Evolutionary conservation across 1,139 yeast species (phyloP).

Genomic region (Insectozyma bohioensis): DNA sequence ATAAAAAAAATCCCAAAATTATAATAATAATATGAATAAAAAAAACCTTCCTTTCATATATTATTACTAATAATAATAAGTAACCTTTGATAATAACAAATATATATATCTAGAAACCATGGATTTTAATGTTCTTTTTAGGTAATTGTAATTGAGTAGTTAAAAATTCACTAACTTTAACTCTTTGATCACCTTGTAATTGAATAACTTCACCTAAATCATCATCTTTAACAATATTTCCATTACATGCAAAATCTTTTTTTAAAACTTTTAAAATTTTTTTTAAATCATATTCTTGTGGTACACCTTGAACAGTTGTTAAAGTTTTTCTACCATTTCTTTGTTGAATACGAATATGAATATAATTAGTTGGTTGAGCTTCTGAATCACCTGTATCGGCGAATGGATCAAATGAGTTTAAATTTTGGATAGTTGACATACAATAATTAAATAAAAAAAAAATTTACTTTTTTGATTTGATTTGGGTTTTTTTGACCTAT

Average conservation of each 20-base stretch:
- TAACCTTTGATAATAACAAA: no score
- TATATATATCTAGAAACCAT: slow-evolving; percentile 82
- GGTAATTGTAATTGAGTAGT: slow-evolving; percentile 84
- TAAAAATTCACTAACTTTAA: slow-evolving; percentile 92
- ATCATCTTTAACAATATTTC: slow-evolving; percentile 94
- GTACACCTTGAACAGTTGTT: slow-evolving; percentile 97
- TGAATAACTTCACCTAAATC: slow-evolving; percentile 97
- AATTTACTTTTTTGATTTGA: no score
- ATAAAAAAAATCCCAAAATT: no score
- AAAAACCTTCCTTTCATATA: no score
- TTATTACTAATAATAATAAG: no score
- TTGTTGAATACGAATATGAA: slow-evolving; percentile 98
- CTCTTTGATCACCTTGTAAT: slow-evolving; percentile 98
- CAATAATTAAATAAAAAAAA: slow-evolving; percentile 10
- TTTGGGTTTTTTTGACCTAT: no score
- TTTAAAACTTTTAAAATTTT: slow-evolving; percentile 90
- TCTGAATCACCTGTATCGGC: slow-evolving; percentile 99
- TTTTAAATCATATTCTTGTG: slow-evolving; percentile 91
- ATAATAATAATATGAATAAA: no score
- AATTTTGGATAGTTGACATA: slow-evolving; percentile 94
- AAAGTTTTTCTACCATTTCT: slow-evolving; percentile 99
- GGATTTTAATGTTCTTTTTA: slow-evolving; percentile 96
- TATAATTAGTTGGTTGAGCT: slow-evolving; percentile 91
- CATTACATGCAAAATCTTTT: slow-evolving; percentile 98
- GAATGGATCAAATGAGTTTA: slow-evolving; percentile 98